Evolutionary conservation across 768 basidiomycete genomes (phyloP).

Genomic region (Suillus placidus): DNA sequence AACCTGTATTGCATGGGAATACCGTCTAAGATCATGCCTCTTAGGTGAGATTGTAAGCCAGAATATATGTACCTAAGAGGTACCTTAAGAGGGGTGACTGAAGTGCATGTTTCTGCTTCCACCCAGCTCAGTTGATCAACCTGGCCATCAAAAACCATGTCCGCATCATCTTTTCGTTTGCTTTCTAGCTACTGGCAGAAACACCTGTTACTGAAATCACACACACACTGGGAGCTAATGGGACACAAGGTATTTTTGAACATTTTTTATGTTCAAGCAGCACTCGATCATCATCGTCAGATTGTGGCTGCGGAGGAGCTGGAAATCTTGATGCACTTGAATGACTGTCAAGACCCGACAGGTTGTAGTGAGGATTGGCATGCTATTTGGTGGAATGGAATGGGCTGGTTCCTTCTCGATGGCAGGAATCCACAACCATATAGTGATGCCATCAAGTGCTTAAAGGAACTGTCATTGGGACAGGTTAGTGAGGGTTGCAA

Average conservation of each 20-base stretch:
- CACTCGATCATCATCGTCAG: conserved; percentile 7
- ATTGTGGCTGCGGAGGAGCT: conserved; percentile 17
- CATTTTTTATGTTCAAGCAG: not conserved
- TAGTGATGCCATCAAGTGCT: too few relatives aligned
- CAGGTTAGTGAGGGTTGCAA: too few relatives aligned
- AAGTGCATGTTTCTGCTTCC: not conserved
- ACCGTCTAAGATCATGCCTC: not conserved
- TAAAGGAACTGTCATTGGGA: too few relatives aligned
- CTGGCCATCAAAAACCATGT: conserved; percentile 1
- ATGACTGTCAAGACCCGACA: conserved; percentile 7
- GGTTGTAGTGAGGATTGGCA: conserved; percentile 17
- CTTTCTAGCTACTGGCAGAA: conserved; percentile 1
- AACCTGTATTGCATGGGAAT: not conserved
- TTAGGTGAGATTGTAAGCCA: not conserved
- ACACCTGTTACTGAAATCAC: conserved; percentile 3
- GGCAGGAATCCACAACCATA: too few relatives aligned
- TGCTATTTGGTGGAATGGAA: conserved; percentile 19
- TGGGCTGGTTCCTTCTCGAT: too few relatives aligned
- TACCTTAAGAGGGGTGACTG: not conserved
- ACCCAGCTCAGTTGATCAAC: conserved; percentile 5
- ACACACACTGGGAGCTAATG: not conserved
- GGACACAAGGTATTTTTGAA: not conserved
- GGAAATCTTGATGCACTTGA: not conserved
- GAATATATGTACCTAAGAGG: not conserved
- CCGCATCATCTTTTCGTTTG: not conserved